Percentiles rank a stretch among this genome's conserved stretches.
Evolutionary conservation across 2,329 filamentous ascomycete species (phyloP).

Genomic region (Colletotrichum cuscutae): DNA sequence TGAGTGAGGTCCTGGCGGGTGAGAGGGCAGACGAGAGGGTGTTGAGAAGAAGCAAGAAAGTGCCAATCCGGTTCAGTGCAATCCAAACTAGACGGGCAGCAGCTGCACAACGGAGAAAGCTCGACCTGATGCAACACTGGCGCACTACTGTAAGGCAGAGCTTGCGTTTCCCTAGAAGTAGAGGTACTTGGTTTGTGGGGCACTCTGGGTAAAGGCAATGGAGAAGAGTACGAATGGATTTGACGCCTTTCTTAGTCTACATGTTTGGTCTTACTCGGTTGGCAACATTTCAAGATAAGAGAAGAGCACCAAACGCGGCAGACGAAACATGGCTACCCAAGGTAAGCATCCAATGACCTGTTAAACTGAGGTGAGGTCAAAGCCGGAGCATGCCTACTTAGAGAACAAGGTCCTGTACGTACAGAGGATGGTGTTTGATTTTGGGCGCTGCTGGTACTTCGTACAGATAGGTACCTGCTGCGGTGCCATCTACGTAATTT

Average conservation of each 20-base stretch:
- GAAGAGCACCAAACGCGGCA: background rate
- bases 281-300: background rate
- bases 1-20: constrained; percentile 7
- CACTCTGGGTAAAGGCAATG: background rate
- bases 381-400: background rate
- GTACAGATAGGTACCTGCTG: background rate
- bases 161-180: constrained; percentile 1
- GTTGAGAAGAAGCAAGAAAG: constrained; percentile 16
- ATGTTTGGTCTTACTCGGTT: background rate
- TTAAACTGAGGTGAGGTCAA: background rate
- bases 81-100: background rate
- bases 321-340: background rate
- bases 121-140: background rate
- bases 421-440: background rate
- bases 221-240: background rate
- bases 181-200: background rate
- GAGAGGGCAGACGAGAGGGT: constrained; percentile 10
- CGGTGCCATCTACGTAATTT: constrained; percentile 26
- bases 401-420: too few species aligned
- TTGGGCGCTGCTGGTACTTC: background rate
- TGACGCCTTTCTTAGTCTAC: background rate
- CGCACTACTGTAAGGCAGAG: background rate
- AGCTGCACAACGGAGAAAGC: background rate
- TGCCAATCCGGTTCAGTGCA: constrained; percentile 1
- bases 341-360: background rate